These are phyloP conservation scores for Gardenia jasminoides DNA, from an alignment of 257 asterid species.

Conservation along the genomic window DNA sequence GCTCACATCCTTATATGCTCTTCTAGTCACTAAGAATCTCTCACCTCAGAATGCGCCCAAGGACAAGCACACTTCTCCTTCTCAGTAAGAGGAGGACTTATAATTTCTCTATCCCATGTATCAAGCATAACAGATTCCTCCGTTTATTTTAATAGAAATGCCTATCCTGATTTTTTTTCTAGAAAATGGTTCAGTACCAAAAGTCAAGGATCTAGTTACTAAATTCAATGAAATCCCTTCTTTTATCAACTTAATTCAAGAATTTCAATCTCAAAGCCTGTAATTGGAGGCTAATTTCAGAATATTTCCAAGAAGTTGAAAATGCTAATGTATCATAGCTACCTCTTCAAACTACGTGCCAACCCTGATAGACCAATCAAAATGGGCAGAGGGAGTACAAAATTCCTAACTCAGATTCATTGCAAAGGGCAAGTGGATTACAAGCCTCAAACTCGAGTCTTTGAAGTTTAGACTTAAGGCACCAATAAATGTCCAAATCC, in stretches of 20 bases:
- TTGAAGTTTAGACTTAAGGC: no score
- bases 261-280: neutral
- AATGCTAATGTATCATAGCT: neutral
- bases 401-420: neutral
- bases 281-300: neutral
- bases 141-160: neutral
- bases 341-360: neutral
- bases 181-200: neutral
- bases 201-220: neutral
- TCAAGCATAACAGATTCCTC: neutral
- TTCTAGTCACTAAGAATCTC: neutral
- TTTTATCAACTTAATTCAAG: neutral
- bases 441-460: no score
- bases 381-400: neutral
- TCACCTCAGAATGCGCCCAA: neutral
- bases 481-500: no score
- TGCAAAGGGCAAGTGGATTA: no score
- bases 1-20: neutral
- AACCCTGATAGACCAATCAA: neutral
- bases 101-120: no score
- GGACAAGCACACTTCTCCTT: neutral
- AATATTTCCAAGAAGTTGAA: neutral
- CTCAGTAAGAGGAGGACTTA: neutral
- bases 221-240: neutral
- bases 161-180: neutral